A percentile compares a stretch with the other conserved stretches of the same genome.
Conservation (phyloP, 2,329 filamentous ascomycete genomes). For the Hypoxylon sp. region DNA sequence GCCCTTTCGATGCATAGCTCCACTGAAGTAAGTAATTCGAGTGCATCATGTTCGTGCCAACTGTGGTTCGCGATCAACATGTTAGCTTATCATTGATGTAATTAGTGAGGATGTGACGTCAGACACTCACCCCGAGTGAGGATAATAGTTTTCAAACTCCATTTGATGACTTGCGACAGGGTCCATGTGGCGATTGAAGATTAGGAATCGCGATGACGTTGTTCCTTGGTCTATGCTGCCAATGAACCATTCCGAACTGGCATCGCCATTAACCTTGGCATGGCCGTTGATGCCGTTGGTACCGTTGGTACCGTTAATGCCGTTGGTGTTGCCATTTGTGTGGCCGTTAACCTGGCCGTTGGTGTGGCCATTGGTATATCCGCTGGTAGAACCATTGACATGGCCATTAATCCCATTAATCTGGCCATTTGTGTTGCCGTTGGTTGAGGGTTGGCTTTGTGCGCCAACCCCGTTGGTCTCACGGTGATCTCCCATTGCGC, state of each 20-base stretch:
- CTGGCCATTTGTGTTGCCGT: slow-evolving; percentile 28
- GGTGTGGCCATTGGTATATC: slow-evolving; percentile 27
- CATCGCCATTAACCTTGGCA: slow-evolving; percentile 35
- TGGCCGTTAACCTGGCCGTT: slow-evolving; percentile 29
- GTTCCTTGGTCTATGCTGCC: slow-evolving; percentile 94
- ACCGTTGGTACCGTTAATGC: slow-evolving; percentile 14
- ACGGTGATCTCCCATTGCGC: slow-evolving; percentile 48
- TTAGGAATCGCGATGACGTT: slow-evolving; percentile 89
- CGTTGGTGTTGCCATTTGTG: slow-evolving; percentile 27
- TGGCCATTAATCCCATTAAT: background rate
- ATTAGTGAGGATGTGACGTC: slow-evolving; percentile 18
- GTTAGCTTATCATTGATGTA: slow-evolving; percentile 34
- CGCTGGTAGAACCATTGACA: slow-evolving; percentile 22
- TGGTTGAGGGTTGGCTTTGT: slow-evolving; percentile 24
- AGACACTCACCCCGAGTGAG: slow-evolving; percentile 82
- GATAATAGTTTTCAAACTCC: slow-evolving; percentile 88
- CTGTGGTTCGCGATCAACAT: slow-evolving; percentile 59
- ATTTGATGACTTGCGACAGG: slow-evolving; percentile 88
- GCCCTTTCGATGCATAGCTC: slow-evolving; percentile 85
- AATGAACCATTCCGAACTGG: slow-evolving; percentile 74
- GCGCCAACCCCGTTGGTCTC: slow-evolving; percentile 48
- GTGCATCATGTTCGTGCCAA: slow-evolving; percentile 91
- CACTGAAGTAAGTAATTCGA: slow-evolving; percentile 81
- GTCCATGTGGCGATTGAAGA: slow-evolving; percentile 85
- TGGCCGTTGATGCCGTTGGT: slow-evolving; percentile 15